Base-by-base conservation (phyloP, 2,329 filamentous ascomycete genomes). In the Aspergillus brunneoviolaceus region DNA sequence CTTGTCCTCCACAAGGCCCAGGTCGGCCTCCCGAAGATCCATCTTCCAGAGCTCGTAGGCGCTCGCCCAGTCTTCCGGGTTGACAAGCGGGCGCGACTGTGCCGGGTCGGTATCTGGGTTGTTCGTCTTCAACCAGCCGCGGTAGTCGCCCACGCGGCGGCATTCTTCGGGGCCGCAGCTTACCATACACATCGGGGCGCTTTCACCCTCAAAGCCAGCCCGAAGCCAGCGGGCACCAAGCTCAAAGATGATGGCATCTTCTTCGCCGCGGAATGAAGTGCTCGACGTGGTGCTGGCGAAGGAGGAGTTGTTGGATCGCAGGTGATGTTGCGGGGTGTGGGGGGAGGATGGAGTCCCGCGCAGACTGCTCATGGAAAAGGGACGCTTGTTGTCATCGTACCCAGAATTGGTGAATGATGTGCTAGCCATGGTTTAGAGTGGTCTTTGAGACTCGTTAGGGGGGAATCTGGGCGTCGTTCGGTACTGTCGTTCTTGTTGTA, bases 191-290 rank as follows among this genome's bases (percentile, higher is more conserved):
- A 84, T 79, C 16, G 92, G 92, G 3, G 82, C 78, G 49, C 87
- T 84, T 74, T 96, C 93, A 55, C 93, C 93, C 5, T 93, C 91
- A 72, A 97, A 95, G 0, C 95, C 95, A 10, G 89, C 88, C 49
- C 89, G 87, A 27, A 98, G 75, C 75, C 87, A 89, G 23, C 94
- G 86, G 10, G 90, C 85, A 1, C 92, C 93, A 39, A 98, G 74
- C 73, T 98, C 92, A 55, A 97, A 81, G 48, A 99, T 84, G 5
- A 96, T 77, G 6, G 89, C 82, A 66, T 97, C 95, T 70, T 99
- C 95, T 69, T 96, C 92, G 59, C 86, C 82, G 52, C 86, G 84
- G 63, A 84, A 86, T 25, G 79, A 80, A 33, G 80, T 79, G 50
- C 82, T 80, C 2, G 86, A 87, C 31, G 83, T 84, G 65, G 82